Conservation (phyloP, 768 basidiomycete species). For the Suillus placidus region DNA sequence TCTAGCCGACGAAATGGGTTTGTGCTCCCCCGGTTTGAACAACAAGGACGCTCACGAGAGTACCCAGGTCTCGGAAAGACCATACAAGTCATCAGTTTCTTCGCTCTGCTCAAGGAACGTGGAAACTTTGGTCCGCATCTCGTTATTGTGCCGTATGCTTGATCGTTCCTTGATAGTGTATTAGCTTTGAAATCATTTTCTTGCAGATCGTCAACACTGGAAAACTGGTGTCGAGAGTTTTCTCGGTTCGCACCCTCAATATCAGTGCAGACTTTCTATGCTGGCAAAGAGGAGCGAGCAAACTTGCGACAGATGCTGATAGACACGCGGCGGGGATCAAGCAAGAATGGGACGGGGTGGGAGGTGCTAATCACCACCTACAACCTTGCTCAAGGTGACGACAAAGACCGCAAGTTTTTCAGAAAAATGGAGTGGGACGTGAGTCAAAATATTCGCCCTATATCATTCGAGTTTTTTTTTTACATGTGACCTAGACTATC, state of each 20-base stretch:
- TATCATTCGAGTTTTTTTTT: not conserved
- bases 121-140: conserved; percentile 86
- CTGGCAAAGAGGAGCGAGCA: conserved; percentile 83
- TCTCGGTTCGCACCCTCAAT: conserved; percentile 86
- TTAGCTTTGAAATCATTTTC: conserved; percentile 3
- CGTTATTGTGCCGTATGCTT: conserved; percentile 89
- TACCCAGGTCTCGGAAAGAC: conserved; percentile 92
- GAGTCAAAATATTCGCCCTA: conserved; percentile 34
- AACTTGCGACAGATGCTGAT: conserved; percentile 71
- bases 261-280: conserved; percentile 90
- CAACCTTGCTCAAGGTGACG: conserved; percentile 87
- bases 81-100: conserved; percentile 97
- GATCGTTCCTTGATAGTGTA: not conserved
- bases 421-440: conserved; percentile 91
- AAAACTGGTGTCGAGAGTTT: conserved; percentile 99
- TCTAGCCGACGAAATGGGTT: conserved; percentile 99
- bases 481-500: conserved; percentile 60
- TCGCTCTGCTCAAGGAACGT: conserved; percentile 83
- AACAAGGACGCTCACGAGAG: conserved; percentile 13
- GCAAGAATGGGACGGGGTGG: conserved; percentile 63
- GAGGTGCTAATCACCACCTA: conserved; percentile 97
- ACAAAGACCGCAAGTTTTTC: conserved; percentile 91
- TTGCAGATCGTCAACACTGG: conserved; percentile 86
- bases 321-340: conserved; percentile 54
- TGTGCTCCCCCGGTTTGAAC: conserved; percentile 28